Base-by-base conservation (phyloP, 2,329 filamentous ascomycete species). In the Paracorniculantispora psalliotae region DNA sequence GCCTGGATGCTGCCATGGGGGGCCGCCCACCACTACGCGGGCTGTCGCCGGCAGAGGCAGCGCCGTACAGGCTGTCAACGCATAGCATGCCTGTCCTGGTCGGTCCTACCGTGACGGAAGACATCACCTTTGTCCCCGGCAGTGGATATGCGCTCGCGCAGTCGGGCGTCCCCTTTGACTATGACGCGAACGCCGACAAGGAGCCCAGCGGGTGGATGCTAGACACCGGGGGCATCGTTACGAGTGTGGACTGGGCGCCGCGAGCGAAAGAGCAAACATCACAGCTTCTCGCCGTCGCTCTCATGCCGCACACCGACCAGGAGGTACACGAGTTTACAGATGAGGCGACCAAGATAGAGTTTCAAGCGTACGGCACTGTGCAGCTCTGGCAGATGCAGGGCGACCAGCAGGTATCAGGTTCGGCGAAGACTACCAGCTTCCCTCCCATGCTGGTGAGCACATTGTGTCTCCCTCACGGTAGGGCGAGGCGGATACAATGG, bases 171-270 rank as follows among this genome's bases (percentile, higher is more conserved):
- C 68, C 71, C 0, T 62, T 71, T 21, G 63, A 68, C 5, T 61
- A 67, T 10, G 65, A 71, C n/a, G 54, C 63, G 1, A 51, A 60
- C 7, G 59, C 63, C 12, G 57, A 61, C 33, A 69, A 67, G n/a
- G 52, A 62, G 28, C 65, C 64, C 63, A 73, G 63, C 69, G 81
- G 80, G 4, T 84, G 80, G 80, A 71, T 84, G 63, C 65, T 86
- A 15, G 79, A 86, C 60, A 73, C 77, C 0, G 81, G 80, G 12
- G 82, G 82, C 52, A 74, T 83, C 15, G 76, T 82, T 4, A 68
- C 80, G 4, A 72, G 76, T 26, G 77, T 85, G 68, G 77, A 75
- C 49, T 86, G 83, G 83, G 79, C 77, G 1, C 77, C 79, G 2
- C 61, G 63, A 9, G 63, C 69, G 2, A 65, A 67, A 2, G 69